Evolutionary conservation across 2,329 filamentous ascomycete genomes (phyloP), one percentile per base, ranked within the genome.

Genomic region (Phyllosticta citrichinensis): DNA sequence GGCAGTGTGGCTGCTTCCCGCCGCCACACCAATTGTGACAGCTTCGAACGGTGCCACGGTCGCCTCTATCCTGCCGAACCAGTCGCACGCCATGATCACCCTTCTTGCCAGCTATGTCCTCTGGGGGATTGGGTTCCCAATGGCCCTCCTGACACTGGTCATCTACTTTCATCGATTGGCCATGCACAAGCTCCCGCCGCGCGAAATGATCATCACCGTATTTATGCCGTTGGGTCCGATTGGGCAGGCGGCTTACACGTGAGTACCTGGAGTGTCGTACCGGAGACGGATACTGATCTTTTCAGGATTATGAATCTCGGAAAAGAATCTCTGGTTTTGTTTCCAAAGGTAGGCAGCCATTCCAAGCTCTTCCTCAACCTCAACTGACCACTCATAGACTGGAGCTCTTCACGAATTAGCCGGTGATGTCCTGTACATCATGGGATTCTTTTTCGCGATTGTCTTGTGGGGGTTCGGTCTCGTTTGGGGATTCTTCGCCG

Each of bases 111-210:
- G 80, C 2, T 90, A 89, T 68, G 75, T 88, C 17, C 80, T 89
- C 65, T 89, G 84, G 85, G 86, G 86, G 0, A 82, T 84, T 62
- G 83, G 85, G 4, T 78, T 79, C 2, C 82, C 81, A 0, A 72
- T 89, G 57, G 82, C 85, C 1, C 80, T 85, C 70, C 78, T 80
- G 52, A 80, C 88, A 20, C 74, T 89, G 25, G 83, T 83, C 11
- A 80, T 89, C 47, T 90, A 89, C 71, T 88, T 87, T 68, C 83
- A 87, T 62, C 83, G 87, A 11, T 76, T 90, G 10, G 84, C 83
- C 3, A 70, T 89, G 2, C 82, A 89, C 71, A 83, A 84, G 50
- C 77, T 89, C 14, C 86, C 86, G 0, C 81, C 85, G 1, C 78
- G 81, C 56, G 87, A 88, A 67, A 82, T 85, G 60, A 85, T 89